These are phyloP conservation scores for Seiridium cupressi DNA, from an alignment of 2,329 filamentous ascomycete genomes.

Conservation along the genomic window DNA sequence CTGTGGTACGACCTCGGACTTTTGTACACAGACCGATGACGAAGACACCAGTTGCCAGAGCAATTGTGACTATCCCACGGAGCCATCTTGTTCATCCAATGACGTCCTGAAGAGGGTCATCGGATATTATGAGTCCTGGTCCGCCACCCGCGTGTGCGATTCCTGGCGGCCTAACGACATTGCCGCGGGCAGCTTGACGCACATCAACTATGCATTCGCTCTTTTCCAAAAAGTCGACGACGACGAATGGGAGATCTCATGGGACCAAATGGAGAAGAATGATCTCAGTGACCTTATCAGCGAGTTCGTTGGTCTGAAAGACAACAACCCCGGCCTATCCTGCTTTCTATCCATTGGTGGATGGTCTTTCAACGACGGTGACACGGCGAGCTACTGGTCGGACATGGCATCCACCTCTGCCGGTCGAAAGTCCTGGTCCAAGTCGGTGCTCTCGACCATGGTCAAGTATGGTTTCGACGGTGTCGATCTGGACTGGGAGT, in stretches of 20 bases:
- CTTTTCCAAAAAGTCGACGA: slow-evolving; percentile 24
- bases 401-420: slow-evolving; percentile 18
- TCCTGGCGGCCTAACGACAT: slow-evolving; percentile 23
- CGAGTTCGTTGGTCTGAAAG: slow-evolving; percentile 20
- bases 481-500: background rate
- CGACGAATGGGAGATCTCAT: background rate
- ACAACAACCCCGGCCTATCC: slow-evolving; percentile 27
- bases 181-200: slow-evolving; percentile 23
- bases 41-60: slow-evolving; percentile 3
- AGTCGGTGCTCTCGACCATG: slow-evolving; percentile 19
- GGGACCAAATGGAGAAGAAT: background rate
- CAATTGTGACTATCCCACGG: slow-evolving; percentile 9
- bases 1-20: slow-evolving; percentile 18
- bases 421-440: slow-evolving; percentile 16
- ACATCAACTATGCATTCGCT: slow-evolving; percentile 33
- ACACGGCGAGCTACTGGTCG: slow-evolving; percentile 19
- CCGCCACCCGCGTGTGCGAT: slow-evolving; percentile 11
- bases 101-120: slow-evolving; percentile 11
- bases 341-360: slow-evolving; percentile 19
- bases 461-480: slow-evolving; percentile 17
- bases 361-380: slow-evolving; percentile 4
- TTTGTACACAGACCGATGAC: slow-evolving; percentile 8
- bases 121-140: slow-evolving; percentile 27
- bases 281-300: background rate
- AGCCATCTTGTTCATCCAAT: slow-evolving; percentile 4